Evolutionary conservation across 2,329 filamentous ascomycete genomes (phyloP).

Genomic region (Cercospora beticola): DNA sequence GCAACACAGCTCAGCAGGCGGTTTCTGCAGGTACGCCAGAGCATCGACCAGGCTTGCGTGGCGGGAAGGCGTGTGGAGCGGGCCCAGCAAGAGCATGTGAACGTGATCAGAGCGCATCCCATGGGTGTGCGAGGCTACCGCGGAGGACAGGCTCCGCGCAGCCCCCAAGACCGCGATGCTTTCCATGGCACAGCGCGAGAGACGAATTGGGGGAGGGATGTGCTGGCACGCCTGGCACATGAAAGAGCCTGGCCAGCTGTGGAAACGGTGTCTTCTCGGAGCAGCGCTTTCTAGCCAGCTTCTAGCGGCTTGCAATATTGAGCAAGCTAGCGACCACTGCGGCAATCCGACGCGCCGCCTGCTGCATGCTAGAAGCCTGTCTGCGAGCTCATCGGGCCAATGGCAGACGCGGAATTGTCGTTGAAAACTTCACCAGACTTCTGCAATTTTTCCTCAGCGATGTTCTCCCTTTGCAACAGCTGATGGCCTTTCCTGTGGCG

Average conservation of each 20-base stretch:
- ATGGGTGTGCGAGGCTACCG: background rate
- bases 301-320: slow-evolving; percentile 1
- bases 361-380: background rate
- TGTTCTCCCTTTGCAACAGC: background rate
- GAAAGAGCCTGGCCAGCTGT: slow-evolving; percentile 1
- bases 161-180: background rate
- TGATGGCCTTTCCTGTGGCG: background rate
- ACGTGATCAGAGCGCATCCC: background rate
- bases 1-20: background rate
- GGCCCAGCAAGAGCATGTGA: background rate
- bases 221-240: slow-evolving; percentile 5
- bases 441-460: background rate
- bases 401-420: background rate
- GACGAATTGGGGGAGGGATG: background rate
- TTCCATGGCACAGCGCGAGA: background rate
- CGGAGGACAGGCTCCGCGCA: background rate
- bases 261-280: slow-evolving; percentile 1
- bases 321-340: slow-evolving; percentile 1
- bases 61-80: background rate
- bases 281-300: slow-evolving; percentile 5
- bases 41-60: slow-evolving; percentile 9
- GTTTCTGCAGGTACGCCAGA: slow-evolving; percentile 2
- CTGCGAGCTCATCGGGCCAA: background rate
- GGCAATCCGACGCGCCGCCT: slow-evolving; percentile 3
- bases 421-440: background rate